Conservation (phyloP, 768 basidiomycete genomes). For the Naganishia onofrii region DNA sequence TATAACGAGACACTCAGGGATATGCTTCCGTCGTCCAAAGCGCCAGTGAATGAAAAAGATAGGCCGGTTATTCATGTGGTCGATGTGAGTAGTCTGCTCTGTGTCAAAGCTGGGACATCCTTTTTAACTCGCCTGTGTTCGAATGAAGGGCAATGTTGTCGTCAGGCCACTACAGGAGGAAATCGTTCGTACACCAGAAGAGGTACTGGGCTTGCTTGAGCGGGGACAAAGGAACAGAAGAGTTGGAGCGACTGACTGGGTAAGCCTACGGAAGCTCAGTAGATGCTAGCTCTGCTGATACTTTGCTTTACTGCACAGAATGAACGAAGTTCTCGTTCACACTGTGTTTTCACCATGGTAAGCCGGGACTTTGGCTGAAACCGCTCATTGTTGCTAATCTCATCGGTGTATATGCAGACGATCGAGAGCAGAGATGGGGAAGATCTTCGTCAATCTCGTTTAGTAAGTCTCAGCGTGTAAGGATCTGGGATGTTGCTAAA, state of each 20-base stretch:
- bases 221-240: slow-evolving; percentile 53
- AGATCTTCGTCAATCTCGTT: slow-evolving; percentile 47
- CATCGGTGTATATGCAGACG: slow-evolving; percentile 26
- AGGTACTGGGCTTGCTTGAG: slow-evolving; percentile 71
- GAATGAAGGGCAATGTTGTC: slow-evolving; percentile 46
- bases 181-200: slow-evolving; percentile 70
- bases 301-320: slow-evolving; percentile 35
- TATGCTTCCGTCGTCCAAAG: slow-evolving; percentile 45
- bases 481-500: neutral
- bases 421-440: slow-evolving; percentile 39
- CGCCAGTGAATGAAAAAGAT: slow-evolving; percentile 42
- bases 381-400: neutral
- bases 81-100: slow-evolving; percentile 38
- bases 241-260: slow-evolving; percentile 49
- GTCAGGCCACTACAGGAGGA: slow-evolving; percentile 61
- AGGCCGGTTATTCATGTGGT: slow-evolving; percentile 45
- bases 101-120: neutral
- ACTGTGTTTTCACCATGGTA: slow-evolving; percentile 52
- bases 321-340: slow-evolving; percentile 50
- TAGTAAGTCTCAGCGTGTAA: slow-evolving; percentile 35
- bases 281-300: neutral
- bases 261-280: slow-evolving; percentile 2
- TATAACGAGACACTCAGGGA: slow-evolving; percentile 51
- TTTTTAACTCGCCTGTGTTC: neutral
- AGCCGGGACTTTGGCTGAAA: neutral